Evolutionary conservation across 345 rosid genomes (phyloP).

Genomic region (Populus tremula): DNA sequence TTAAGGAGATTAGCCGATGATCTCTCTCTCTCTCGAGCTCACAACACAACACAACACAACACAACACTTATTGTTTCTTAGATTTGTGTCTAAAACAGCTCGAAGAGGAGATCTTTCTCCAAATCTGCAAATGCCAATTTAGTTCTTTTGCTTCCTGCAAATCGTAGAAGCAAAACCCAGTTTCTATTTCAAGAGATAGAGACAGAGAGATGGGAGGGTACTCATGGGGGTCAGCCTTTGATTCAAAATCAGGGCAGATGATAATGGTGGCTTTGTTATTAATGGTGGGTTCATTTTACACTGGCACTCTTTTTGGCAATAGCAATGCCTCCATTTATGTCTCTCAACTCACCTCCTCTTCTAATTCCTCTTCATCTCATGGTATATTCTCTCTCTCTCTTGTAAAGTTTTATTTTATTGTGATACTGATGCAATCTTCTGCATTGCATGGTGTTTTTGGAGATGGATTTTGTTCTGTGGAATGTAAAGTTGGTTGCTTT

Average conservation of each 20-base stretch:
- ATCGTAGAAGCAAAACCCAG: not conserved
- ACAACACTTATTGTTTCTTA: not conserved
- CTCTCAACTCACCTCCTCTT: constrained; percentile 32
- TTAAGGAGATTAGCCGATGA: not conserved
- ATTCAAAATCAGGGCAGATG: constrained; percentile 65
- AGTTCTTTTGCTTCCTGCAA: not conserved
- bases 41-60: not conserved
- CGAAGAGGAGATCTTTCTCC: not conserved
- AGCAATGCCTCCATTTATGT: constrained; percentile 50
- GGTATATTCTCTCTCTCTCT: constrained; percentile 13
- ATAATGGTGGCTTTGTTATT: constrained; percentile 66
- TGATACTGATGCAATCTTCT: not conserved
- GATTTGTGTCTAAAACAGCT: not conserved
- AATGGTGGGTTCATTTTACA: constrained; percentile 73
- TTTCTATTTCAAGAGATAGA: not conserved
- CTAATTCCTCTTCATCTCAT: constrained; percentile 23
- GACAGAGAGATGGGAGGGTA: constrained; percentile 52
- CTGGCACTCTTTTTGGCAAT: constrained; percentile 68
- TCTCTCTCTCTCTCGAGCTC: not conserved
- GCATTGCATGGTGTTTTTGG: not conserved
- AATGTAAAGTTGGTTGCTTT: not conserved
- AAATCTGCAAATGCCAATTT: not conserved
- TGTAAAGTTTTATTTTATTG: not conserved
- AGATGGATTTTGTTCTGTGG: not conserved
- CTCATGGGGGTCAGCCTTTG: constrained; percentile 53